Evolutionary conservation across 805 yeast genomes (phyloP), one percentile per base, ranked within the genome.

Genomic region (Metschnikowia henanensis): DNA sequence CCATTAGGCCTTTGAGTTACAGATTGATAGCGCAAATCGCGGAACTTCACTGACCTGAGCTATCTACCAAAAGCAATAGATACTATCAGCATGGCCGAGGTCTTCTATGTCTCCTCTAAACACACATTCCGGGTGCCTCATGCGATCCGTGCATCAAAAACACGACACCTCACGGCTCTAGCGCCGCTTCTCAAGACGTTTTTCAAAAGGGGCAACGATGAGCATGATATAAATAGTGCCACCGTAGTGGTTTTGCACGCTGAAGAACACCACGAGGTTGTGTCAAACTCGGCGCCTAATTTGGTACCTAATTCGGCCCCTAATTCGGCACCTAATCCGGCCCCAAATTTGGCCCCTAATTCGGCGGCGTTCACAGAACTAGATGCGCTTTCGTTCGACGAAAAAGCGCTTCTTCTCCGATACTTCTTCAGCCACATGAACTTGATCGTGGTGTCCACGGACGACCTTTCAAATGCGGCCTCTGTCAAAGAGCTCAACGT

Each of bases 391-490:
- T 16, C 53, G 15, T 53, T 45, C 43, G 55, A 51, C n/a, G 70
- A 68, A 29, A 59, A 64, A 45, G 45, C 44, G 45, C 50, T 68
- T 25, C 54, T 69, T 17, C 57, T 70, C 45, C 59, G 60, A 35
- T 69, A 62, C 59, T 68, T 58, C 43, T 70, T 70, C 52, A 54
- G 53, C 47, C 75, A 70, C 53, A 55, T 64, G 47, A 69, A 69
- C 55, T 46, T 68, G 30, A 57, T 68, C 21, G 60, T 65, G 15
- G 48, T 64, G 12, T 44, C 47, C 20, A 29, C 45, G 8, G 26
- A 23, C 6, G 45, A 45, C 17, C 32, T 53, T 21, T 29, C 35
- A 22, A 39, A 51, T 36, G 46, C 30, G 22, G 20, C 37, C 21
- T 20, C 44, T 23, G 50, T 51, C 8, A 41, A 36, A 10, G 48